phyloP scores from a whole-genome alignment of 257 asterid genomes.

The Solanum raphanifolium region DNA sequence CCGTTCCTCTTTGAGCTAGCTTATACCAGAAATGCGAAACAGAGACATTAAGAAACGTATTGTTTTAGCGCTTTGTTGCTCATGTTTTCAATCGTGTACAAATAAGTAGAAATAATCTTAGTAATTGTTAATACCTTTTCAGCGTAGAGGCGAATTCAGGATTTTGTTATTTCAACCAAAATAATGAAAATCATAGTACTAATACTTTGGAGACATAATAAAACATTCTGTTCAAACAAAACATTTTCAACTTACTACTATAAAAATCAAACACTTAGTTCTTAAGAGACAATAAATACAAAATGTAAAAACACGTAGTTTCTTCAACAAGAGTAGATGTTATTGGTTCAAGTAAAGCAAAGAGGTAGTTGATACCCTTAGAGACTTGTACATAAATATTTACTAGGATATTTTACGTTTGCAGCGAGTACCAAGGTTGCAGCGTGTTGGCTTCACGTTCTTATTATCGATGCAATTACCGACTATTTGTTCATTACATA shows the following conservation, averaged over 20 bases:
- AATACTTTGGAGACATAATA: not conserved
- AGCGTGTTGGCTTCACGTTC: not conserved
- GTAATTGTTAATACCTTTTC: not conserved
- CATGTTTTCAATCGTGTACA: not conserved
- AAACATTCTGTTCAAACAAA: not conserved
- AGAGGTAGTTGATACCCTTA: not conserved
- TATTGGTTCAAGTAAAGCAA: not conserved
- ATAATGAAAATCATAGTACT: not conserved
- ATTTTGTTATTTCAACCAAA: not conserved
- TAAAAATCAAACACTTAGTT: not conserved
- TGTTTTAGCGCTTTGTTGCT: not conserved
- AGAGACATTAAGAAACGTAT: not conserved
- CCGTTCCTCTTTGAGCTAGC: not conserved
- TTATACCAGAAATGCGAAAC: not conserved
- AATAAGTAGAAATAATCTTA: not conserved
- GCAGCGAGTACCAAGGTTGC: rapidly evolving
- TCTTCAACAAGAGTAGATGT: not conserved
- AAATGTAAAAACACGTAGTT: not conserved
- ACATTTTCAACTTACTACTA: not conserved
- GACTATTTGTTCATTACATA: not conserved
- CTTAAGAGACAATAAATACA: not conserved
- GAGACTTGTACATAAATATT: not conserved
- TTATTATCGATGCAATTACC: not conserved
- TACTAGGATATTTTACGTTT: not conserved
- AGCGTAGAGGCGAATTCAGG: not conserved